Base-by-base conservation (phyloP, 768 basidiomycete genomes). In the Suillus alpinus region DNA sequence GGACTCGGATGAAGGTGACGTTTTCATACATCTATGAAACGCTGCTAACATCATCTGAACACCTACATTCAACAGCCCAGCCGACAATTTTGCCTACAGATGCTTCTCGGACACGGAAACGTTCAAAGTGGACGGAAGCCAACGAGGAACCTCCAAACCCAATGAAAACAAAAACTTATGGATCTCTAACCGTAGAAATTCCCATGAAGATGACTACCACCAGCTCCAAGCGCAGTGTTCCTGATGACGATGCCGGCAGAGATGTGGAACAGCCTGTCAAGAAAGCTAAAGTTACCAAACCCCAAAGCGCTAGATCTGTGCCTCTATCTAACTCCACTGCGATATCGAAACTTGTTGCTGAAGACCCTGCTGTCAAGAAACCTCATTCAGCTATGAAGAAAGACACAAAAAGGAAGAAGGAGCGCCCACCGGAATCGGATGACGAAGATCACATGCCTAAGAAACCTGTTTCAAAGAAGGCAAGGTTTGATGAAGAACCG, bases 371-470 rank as follows among this genome's bases (percentile, higher is more conserved):
- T 46, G 16, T 39, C 41, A 61, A 60, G 23, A 62, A 53, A 41
- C 52, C 13, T n/a, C 37, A 20, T 43, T 47, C 49, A 32, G 40
- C 18, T 26, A 32, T 32, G 50, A 56, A 58, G n/a, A 31, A 58
- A 58, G 31, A 55, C 13, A 26, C 50, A 13, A 67, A 57, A 62
- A 63, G 66, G 62, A 66, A 62, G 43, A 51, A 46, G 44, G 49
- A 14, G 4, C 51, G 29, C 18, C 57, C 50, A 39, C 53, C 34
- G n/a, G 57, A 58, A 20, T 55, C 57, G 13, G 71, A 64, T 14
- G 59, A 63, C 3, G 58, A 68, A 14, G 62, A 71, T 16, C 63
- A 73, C 14, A 63, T 59, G 59, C 69, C 69, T 49, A 59, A 51
- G 36, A 73, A 74, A 61, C 49, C 37, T 44, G 62, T 59, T 26